Base-by-base conservation (phyloP, 305 asterid species). In the Fraxinus paxiana region DNA sequence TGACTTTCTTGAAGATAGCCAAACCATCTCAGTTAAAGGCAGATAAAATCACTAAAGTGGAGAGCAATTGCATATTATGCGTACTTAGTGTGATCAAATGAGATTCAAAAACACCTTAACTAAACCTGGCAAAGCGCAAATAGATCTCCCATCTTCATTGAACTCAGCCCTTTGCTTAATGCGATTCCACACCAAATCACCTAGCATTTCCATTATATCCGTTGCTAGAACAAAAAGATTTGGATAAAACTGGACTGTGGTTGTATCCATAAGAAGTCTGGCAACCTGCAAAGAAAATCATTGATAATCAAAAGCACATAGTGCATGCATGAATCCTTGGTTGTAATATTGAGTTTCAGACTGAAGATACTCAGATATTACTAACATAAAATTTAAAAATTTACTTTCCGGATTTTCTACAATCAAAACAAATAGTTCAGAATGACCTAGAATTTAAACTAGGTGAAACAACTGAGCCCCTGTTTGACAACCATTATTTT, bases 141-240 rank as follows among this genome's bases (percentile, higher is more conserved):
- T 76, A 85, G 76, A 61, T 30, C 81, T 76, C 82, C 90, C 92
- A 72, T 89, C 91, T 84, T 90, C 97, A 70, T 90, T 69, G 76
- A 80, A 72, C 80, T 89, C 92, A 78, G 93, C 91, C 85, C 85
- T 94, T 84, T 86, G 88, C 84, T 79, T 89, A 83, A 94, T 87
- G 80, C 97, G 95, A 73, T 82, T 86, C 97, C 97, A 91, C 56
- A 94, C 98, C 81, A 92, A 80, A 86, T 90, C 92, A 82, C 98
- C 98, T 43, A 94, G 92, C 94, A 88, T 83, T 83, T 94, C 97
- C 90, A 94, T 84, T 81, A 91, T 87, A 81, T 94, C 98, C 72
- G 94, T 91, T 77, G 97, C 93, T 83, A 92, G 86, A 87, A 90
- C 91, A 81, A 94, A 94, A 81, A 92, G 85, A 17, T 91, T 90